A percentile compares a stretch with the other conserved stretches of the same genome.
phyloP scores from a whole-genome alignment of 192 early-diverging fungal genomes.

The Rhizoclosmatium globosum region DNA sequence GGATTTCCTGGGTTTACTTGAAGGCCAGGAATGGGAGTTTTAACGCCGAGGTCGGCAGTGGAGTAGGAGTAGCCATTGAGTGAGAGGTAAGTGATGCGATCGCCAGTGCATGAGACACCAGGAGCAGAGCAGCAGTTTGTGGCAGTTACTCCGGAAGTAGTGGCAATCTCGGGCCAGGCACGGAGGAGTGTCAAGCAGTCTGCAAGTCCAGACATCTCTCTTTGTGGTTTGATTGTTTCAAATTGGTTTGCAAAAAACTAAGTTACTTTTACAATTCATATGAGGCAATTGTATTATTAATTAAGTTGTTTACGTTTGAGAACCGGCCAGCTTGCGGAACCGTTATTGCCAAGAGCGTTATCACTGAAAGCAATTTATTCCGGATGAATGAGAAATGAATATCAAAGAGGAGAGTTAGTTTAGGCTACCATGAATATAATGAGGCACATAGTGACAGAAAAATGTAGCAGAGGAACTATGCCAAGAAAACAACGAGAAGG shows the following conservation, averaged over 20 bases:
- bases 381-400: no score
- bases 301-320: no score
- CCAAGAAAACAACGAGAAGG: no score
- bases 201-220: neutral
- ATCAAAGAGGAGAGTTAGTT: no score
- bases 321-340: no score
- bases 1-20: slow-evolving; percentile 3
- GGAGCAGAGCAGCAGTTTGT: slow-evolving; percentile 15
- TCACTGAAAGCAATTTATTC: no score
- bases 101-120: slow-evolving; percentile 7
- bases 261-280: no score
- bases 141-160: slow-evolving; percentile 3
- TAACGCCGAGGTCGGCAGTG: slow-evolving; percentile 15
- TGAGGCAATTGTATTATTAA: no score
- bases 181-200: slow-evolving; percentile 18
- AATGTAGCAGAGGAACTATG: no score
- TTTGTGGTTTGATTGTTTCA: neutral
- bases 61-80: slow-evolving; percentile 18
- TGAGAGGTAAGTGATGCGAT: slow-evolving; percentile 9
- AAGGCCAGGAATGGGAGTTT: slow-evolving; percentile 4
- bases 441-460: no score
- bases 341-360: no score
- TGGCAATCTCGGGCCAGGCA: slow-evolving; percentile 21
- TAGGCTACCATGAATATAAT: no score
- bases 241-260: neutral